phyloP scores from a whole-genome alignment of 106 monocot genomes.

The Xerophyta viscosa region DNA sequence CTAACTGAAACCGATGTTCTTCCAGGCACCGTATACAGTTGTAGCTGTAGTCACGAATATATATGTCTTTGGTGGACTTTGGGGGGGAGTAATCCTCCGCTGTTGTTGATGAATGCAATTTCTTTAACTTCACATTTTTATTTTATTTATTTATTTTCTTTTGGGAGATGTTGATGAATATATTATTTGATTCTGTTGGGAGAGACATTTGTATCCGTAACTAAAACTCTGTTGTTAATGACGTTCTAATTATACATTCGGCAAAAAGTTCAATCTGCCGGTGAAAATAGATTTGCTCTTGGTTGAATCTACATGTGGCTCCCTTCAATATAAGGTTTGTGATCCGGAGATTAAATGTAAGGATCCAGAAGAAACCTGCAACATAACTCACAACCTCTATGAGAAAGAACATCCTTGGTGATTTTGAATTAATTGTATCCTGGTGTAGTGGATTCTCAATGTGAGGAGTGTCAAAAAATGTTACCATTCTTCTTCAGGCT shows the following conservation, averaged over 20 bases:
- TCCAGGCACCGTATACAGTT: constrained; percentile 92
- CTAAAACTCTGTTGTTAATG: constrained; percentile 48
- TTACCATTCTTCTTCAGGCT: constrained; percentile 38
- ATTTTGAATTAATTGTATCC: neutral
- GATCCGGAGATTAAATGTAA: too few relatives aligned
- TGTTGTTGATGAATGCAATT: constrained; percentile 81
- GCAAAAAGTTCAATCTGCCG: constrained; percentile 73
- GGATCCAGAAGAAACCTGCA: too few relatives aligned
- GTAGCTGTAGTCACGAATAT: constrained; percentile 61
- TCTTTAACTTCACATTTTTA: constrained; percentile 42
- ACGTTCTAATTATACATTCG: constrained; percentile 85
- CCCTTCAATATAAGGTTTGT: neutral
- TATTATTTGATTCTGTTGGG: constrained; percentile 34
- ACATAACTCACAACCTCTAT: too few relatives aligned
- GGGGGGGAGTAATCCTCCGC: constrained; percentile 60
- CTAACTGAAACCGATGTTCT: neutral
- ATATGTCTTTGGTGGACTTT: constrained; percentile 90
- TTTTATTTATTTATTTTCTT: constrained; percentile 50
- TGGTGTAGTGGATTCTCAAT: constrained; percentile 1
- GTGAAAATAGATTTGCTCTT: constrained; percentile 55
- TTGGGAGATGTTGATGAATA: constrained; percentile 42
- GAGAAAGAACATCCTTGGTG: neutral
- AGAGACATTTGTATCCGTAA: constrained; percentile 71
- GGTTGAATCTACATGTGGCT: constrained; percentile 12
- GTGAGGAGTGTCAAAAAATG: constrained; percentile 3